A percentile compares a stretch with the other conserved stretches of the same genome.
Evolutionary conservation across 2,329 filamentous ascomycete genomes (phyloP).

Genomic region (Aspergillus viridinutans): DNA sequence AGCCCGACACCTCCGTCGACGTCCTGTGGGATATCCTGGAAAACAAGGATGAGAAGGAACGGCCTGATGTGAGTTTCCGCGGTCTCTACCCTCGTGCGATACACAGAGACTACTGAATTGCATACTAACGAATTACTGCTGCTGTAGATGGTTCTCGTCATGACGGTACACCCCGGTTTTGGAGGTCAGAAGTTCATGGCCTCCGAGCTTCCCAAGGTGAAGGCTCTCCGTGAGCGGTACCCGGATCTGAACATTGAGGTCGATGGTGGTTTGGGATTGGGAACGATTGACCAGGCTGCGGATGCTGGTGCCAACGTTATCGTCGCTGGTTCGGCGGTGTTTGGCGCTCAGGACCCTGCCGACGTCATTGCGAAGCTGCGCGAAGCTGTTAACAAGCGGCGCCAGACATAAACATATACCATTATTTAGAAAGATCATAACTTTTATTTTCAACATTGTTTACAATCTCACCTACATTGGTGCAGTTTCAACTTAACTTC

Average conservation of each 20-base stretch:
- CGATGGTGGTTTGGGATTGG: conserved; percentile 82
- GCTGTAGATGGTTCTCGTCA: conserved; percentile 87
- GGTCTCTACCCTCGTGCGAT: neutral
- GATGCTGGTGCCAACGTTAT: conserved; percentile 97
- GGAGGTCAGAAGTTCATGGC: conserved; percentile 99
- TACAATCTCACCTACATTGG: neutral
- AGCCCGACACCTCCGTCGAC: conserved; percentile 84
- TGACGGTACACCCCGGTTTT: conserved; percentile 97
- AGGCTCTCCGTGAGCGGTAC: conserved; percentile 75
- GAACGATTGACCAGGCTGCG: conserved; percentile 88
- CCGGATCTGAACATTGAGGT: conserved; percentile 96
- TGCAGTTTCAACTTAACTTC: neutral
- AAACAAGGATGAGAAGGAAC: conserved; percentile 65
- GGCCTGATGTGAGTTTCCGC: conserved; percentile 71
- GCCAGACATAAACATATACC: conserved; percentile 12
- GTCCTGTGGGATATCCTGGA: conserved; percentile 90
- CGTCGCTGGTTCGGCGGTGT: conserved; percentile 92
- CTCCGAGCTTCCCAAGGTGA: conserved; percentile 88
- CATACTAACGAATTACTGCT: conserved; percentile 6
- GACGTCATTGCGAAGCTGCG: conserved; percentile 82
- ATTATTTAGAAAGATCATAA: neutral
- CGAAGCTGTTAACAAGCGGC: conserved; percentile 67
- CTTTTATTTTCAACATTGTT: neutral
- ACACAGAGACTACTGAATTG: neutral
- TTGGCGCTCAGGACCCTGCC: conserved; percentile 81